Evolutionary conservation across 805 yeast genomes (phyloP).

Genomic region (Lachancea mirantina): DNA sequence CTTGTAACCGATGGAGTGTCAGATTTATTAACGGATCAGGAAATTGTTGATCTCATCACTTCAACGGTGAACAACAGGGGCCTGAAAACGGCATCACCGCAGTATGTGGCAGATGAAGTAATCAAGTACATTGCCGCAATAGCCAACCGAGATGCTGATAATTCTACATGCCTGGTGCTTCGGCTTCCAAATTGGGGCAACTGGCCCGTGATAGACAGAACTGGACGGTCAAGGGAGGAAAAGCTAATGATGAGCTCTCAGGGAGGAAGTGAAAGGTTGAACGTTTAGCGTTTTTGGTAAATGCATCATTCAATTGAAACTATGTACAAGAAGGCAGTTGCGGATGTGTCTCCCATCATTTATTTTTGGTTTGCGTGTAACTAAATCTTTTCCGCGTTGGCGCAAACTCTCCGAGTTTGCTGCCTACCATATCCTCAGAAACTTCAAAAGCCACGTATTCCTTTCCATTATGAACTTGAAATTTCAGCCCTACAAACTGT

Average conservation of each 20-base stretch:
- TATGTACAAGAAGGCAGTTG: neutral
- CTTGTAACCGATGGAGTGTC: slow-evolving; percentile 86
- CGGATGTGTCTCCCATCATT: slow-evolving; percentile 16
- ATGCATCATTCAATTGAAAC: too few species aligned
- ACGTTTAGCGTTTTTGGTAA: too few species aligned
- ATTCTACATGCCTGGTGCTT: slow-evolving; percentile 85
- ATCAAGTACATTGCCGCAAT: slow-evolving; percentile 75
- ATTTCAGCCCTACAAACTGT: slow-evolving; percentile 88
- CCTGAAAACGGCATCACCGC: slow-evolving; percentile 70
- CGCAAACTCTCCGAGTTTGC: slow-evolving; percentile 91
- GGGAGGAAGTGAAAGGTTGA: slow-evolving; percentile 10
- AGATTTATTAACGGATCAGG: slow-evolving; percentile 77
- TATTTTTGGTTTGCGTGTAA: slow-evolving; percentile 71
- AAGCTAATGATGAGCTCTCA: slow-evolving; percentile 35
- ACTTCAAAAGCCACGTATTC: slow-evolving; percentile 84
- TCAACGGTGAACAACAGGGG: slow-evolving; percentile 56
- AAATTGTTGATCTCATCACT: slow-evolving; percentile 78
- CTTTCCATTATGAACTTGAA: slow-evolving; percentile 94
- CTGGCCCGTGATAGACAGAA: slow-evolving; percentile 80
- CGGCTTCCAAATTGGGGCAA: slow-evolving; percentile 87
- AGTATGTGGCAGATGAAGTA: slow-evolving; percentile 77
- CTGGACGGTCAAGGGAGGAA: slow-evolving; percentile 75
- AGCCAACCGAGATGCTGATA: slow-evolving; percentile 74
- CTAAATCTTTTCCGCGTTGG: slow-evolving; percentile 85
- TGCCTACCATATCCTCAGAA: slow-evolving; percentile 94